A percentile compares a stretch with the other conserved stretches of the same genome.
phyloP scores from a whole-genome alignment of 495 filamentous ascomycete species.

The Tuber brumale region DNA sequence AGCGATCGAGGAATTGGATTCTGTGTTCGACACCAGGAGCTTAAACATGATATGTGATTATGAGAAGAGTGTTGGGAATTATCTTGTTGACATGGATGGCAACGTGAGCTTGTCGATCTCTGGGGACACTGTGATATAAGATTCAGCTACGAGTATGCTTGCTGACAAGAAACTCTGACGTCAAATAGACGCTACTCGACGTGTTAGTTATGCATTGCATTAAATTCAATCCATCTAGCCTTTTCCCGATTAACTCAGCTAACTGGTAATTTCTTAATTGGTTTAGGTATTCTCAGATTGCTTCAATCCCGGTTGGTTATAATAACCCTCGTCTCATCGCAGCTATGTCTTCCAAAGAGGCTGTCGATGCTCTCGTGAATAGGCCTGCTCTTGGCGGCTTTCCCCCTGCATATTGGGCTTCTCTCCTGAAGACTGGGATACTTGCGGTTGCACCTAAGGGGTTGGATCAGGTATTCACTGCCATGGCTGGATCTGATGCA shows the following conservation, averaged over 20 bases:
- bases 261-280: conserved; percentile 22
- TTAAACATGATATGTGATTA: conserved; percentile 91
- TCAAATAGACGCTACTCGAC: conserved; percentile 55
- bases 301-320: conserved; percentile 95
- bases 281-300: conserved; percentile 81
- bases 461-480: conserved; percentile 93
- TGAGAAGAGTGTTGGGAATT: conserved; percentile 62
- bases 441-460: conserved; percentile 86
- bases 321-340: conserved; percentile 77
- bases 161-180: conserved; percentile 46
- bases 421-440: conserved; percentile 78
- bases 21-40: conserved; percentile 88
- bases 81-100: conserved; percentile 84
- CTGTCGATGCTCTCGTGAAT: conserved; percentile 81
- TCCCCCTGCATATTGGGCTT: conserved; percentile 80
- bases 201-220: conserved; percentile 55
- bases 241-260: background rate
- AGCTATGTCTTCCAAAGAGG: conserved; percentile 66
- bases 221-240: conserved; percentile 5
- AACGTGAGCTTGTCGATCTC: conserved; percentile 48
- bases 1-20: conserved; percentile 64
- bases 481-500: conserved; percentile 89
- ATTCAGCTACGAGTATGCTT: conserved; percentile 28
- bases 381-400: conserved; percentile 95
- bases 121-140: conserved; percentile 11